These are phyloP conservation scores for Haplosporangium sp. DNA, from an alignment of 371 early-diverging fungal genomes.

Conservation along the genomic window DNA sequence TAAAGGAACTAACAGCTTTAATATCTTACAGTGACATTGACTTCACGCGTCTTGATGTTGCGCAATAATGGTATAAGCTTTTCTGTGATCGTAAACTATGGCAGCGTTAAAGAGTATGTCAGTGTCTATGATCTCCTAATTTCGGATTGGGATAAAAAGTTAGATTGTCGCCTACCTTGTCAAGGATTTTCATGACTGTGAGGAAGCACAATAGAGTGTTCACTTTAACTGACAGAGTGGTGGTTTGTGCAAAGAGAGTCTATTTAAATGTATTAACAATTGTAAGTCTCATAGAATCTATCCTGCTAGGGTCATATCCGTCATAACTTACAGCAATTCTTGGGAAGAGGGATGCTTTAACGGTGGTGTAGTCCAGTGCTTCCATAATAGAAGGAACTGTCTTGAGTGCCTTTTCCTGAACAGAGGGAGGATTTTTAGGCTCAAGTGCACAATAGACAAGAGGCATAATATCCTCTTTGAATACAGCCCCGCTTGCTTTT, in stretches of 20 bases:
- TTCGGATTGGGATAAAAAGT: neutral
- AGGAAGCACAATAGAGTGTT: slow-evolving; percentile 82
- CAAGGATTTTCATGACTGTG: slow-evolving; percentile 77
- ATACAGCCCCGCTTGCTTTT: slow-evolving; percentile 71
- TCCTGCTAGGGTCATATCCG: neutral
- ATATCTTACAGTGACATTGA: slow-evolving; percentile 74
- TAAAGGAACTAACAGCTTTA: neutral
- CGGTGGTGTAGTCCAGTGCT: slow-evolving; percentile 75
- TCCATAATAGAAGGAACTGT: slow-evolving; percentile 73
- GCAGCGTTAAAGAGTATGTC: neutral
- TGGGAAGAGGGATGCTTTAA: slow-evolving; percentile 80
- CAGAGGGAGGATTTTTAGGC: slow-evolving; percentile 64
- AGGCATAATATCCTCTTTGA: slow-evolving; percentile 81
- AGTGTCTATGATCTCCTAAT: neutral
- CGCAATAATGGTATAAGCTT: slow-evolving; percentile 82
- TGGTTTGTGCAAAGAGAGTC: slow-evolving; percentile 76
- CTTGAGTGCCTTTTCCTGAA: slow-evolving; percentile 84
- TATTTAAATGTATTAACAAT: slow-evolving; percentile 20
- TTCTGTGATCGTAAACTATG: slow-evolving; percentile 72
- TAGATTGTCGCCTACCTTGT: slow-evolving; percentile 61
- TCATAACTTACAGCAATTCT: slow-evolving; percentile 68
- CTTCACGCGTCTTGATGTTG: slow-evolving; percentile 83
- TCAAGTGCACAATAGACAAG: slow-evolving; percentile 79
- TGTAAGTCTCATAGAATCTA: neutral
- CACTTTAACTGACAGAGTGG: slow-evolving; percentile 78